Percentiles rank a stretch among this genome's conserved stretches.
phyloP scores from a whole-genome alignment of 192 early-diverging fungal species.

The Backusella morwellensis region DNA sequence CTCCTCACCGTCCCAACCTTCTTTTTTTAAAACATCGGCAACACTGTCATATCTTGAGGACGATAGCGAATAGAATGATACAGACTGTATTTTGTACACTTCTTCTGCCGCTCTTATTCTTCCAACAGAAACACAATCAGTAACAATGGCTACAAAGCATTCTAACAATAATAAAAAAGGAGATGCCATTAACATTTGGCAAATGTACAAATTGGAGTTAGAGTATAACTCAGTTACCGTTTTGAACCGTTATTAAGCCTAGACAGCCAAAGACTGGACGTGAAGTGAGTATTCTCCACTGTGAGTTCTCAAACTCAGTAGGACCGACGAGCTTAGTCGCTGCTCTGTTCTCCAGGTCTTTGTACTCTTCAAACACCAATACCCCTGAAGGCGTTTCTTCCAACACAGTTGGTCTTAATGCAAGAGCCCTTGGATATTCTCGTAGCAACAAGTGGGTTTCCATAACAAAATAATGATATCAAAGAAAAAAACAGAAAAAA shows the following conservation, averaged over 20 bases:
- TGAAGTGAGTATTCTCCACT: slow-evolving; percentile 41
- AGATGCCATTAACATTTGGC: neutral
- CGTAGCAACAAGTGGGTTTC: slow-evolving; percentile 41
- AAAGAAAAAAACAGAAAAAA: neutral
- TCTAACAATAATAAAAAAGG: slow-evolving; percentile 39
- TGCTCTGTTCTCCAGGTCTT: slow-evolving; percentile 24
- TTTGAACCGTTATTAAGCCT: slow-evolving; percentile 46
- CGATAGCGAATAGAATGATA: slow-evolving; percentile 77
- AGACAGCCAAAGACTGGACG: slow-evolving; percentile 55
- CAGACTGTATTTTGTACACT: slow-evolving; percentile 69
- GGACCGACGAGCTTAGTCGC: slow-evolving; percentile 31
- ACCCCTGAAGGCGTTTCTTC: slow-evolving; percentile 34
- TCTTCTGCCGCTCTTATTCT: slow-evolving; percentile 56
- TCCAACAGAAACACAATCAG: slow-evolving; percentile 62
- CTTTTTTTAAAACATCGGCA: slow-evolving; percentile 29
- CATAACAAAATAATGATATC: slow-evolving; percentile 12
- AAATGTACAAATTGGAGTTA: neutral
- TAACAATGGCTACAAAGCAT: slow-evolving; percentile 67
- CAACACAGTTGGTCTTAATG: slow-evolving; percentile 51
- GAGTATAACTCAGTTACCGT: slow-evolving; percentile 40
- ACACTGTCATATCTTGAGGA: slow-evolving; percentile 69
- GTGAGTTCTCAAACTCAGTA: slow-evolving; percentile 36
- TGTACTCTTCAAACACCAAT: slow-evolving; percentile 28
- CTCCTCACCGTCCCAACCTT: slow-evolving; percentile 38
- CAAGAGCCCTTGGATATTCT: slow-evolving; percentile 53